phyloP scores from a whole-genome alignment of 495 filamentous ascomycete genomes.

The Bryoglossum gracile region DNA sequence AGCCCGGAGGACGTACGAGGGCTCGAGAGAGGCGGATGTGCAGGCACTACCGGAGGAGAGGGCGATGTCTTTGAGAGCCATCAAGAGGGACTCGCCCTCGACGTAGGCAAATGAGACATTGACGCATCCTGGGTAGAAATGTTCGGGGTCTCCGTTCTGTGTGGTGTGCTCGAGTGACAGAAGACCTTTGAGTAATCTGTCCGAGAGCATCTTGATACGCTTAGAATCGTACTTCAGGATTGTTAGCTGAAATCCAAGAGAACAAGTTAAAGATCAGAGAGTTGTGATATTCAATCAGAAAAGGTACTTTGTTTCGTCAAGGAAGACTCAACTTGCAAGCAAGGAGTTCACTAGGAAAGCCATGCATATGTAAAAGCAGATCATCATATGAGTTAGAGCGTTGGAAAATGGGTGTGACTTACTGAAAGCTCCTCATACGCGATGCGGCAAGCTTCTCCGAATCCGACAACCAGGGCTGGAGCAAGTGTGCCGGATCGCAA shows the following conservation, averaged over 20 bases:
- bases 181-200: slow-evolving; percentile 72
- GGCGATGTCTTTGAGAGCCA: slow-evolving; percentile 97
- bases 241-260: too few relatives aligned
- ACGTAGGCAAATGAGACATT: slow-evolving; percentile 98
- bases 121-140: slow-evolving; percentile 92
- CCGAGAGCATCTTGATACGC: slow-evolving; percentile 72
- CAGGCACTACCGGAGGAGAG: slow-evolving; percentile 95
- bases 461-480: slow-evolving; percentile 80
- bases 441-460: slow-evolving; percentile 92
- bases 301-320: slow-evolving; percentile 26
- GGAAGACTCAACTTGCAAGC: slow-evolving; percentile 27
- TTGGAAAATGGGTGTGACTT: slow-evolving; percentile 34
- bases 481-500: slow-evolving; percentile 89
- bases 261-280: too few relatives aligned
- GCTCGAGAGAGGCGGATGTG: slow-evolving; percentile 93
- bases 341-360: slow-evolving; percentile 51
- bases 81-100: slow-evolving; percentile 93
- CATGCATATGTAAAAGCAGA: slow-evolving; percentile 63
- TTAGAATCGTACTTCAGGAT: slow-evolving; percentile 77
- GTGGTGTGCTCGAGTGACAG: slow-evolving; percentile 84
- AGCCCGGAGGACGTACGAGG: slow-evolving; percentile 89
- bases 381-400: slow-evolving; percentile 44
- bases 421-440: slow-evolving; percentile 83
- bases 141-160: slow-evolving; percentile 77
- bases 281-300: slow-evolving; percentile 21